A percentile compares a stretch with the other conserved stretches of the same genome.
Evolutionary conservation across 306 rosid genomes (phyloP).

Genomic region (Pterocarpus macrocarpus): DNA sequence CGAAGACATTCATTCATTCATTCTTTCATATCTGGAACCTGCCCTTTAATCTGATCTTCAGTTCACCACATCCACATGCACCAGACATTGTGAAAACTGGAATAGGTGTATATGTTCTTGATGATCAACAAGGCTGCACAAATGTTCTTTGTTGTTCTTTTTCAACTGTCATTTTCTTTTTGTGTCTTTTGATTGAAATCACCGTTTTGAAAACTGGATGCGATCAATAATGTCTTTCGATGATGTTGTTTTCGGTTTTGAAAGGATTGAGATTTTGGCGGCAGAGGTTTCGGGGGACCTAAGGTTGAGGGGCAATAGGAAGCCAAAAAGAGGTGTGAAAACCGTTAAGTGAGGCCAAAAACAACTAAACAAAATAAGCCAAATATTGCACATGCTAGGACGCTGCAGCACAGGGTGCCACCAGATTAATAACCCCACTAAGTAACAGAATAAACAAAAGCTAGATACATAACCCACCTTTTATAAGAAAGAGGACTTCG

Average conservation of each 20-base stretch:
- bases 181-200: neutral
- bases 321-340: constrained; percentile 44
- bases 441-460: no score
- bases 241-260: constrained; percentile 48
- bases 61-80: constrained; percentile 10
- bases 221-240: neutral
- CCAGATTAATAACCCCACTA: no score
- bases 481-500: no score
- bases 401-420: no score
- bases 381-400: neutral
- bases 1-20: constrained; percentile 64
- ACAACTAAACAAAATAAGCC: constrained; percentile 26
- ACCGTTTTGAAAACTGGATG: constrained; percentile 34
- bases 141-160: neutral
- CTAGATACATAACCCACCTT: no score
- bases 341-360: constrained; percentile 45
- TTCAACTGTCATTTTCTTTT: neutral
- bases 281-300: constrained; percentile 73
- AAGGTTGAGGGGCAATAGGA: constrained; percentile 53
- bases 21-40: constrained; percentile 42
- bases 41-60: neutral
- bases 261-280: constrained; percentile 73
- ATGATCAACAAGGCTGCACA: neutral
- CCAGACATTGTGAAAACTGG: neutral
- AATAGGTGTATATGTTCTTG: neutral